phyloP scores from a whole-genome alignment of 208 protist species.

The Trypanosomatidae sp. region DNA sequence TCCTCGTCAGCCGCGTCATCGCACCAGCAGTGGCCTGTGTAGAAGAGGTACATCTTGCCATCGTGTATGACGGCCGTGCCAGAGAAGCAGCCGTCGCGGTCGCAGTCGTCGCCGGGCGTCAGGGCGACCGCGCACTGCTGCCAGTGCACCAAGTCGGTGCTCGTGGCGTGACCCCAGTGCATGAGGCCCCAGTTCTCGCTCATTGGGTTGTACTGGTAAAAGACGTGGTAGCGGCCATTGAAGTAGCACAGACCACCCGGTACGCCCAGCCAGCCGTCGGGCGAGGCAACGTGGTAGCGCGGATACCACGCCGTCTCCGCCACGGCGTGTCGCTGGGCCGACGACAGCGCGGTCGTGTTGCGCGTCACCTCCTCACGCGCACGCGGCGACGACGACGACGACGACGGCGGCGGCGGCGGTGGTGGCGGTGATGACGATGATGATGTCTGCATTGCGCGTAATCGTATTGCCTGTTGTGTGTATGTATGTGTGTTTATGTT shows the following conservation, averaged over 20 bases:
- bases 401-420: too few relatives aligned
- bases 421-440: too few relatives aligned
- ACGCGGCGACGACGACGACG: too few relatives aligned
- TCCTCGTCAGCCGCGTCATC: background rate
- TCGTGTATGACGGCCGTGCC: conserved; percentile 18
- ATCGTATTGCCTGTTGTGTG: too few relatives aligned
- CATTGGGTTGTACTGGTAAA: conserved; percentile 38
- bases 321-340: background rate
- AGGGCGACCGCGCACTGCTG: conserved; percentile 18
- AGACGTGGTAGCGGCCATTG: conserved; percentile 22
- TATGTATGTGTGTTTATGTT: too few relatives aligned
- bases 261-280: conserved; percentile 23
- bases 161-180: conserved; percentile 33
- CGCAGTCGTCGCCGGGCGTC: conserved; percentile 15
- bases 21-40: conserved; percentile 30
- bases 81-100: conserved; percentile 42
- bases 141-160: conserved; percentile 28
- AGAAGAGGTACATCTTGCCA: conserved; percentile 29
- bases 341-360: too few relatives aligned
- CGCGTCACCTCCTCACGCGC: too few relatives aligned
- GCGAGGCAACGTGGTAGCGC: conserved; percentile 20
- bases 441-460: too few relatives aligned
- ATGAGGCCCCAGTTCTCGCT: conserved; percentile 24
- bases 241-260: conserved; percentile 19
- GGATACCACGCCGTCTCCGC: conserved; percentile 21